Percentiles rank a stretch among this genome's conserved stretches.
phyloP scores from a whole-genome alignment of 805 yeast species.

The Starmera quercuum region DNA sequence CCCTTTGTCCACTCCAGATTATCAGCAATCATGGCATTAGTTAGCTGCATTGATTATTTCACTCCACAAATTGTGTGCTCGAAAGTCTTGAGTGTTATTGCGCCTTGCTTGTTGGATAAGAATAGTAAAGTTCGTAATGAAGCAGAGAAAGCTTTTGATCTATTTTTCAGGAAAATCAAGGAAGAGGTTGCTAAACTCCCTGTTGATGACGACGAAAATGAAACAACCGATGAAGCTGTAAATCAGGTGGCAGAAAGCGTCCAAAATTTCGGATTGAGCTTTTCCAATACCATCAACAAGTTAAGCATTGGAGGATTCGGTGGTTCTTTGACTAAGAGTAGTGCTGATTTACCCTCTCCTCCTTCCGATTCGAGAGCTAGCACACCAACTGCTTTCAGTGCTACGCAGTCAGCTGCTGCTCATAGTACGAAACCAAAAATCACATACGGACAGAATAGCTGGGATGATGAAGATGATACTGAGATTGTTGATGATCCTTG shows the following conservation, averaged over 20 bases:
- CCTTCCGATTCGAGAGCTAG: conserved; percentile 12
- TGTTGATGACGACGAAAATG: conserved; percentile 13
- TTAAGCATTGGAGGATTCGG: conserved; percentile 14
- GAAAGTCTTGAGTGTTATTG: conserved; percentile 75
- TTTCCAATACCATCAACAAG: conserved; percentile 13
- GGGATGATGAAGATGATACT: conserved; percentile 8
- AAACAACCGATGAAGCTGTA: conserved; percentile 19
- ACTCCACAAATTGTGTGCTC: conserved; percentile 70
- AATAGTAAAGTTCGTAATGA: conserved; percentile 62
- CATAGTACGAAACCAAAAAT: neutral
- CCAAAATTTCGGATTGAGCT: conserved; percentile 16
- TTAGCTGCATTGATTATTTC: conserved; percentile 55
- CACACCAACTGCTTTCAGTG: conserved; percentile 9
- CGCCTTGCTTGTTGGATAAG: conserved; percentile 75
- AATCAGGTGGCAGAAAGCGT: conserved; percentile 17
- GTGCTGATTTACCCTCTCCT: conserved; percentile 4
- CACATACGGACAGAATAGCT: conserved; percentile 2
- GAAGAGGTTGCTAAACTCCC: conserved; percentile 33
- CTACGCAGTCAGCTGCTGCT: neutral
- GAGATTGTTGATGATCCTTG: conserved; percentile 13
- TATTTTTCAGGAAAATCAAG: conserved; percentile 49
- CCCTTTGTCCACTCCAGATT: conserved; percentile 66
- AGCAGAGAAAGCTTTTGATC: conserved; percentile 61
- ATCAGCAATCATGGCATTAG: conserved; percentile 72
- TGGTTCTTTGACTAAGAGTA: conserved; percentile 11